These are phyloP conservation scores for Ogataea zsoltii DNA, from an alignment of 805 yeast species.

Conservation along the genomic window DNA sequence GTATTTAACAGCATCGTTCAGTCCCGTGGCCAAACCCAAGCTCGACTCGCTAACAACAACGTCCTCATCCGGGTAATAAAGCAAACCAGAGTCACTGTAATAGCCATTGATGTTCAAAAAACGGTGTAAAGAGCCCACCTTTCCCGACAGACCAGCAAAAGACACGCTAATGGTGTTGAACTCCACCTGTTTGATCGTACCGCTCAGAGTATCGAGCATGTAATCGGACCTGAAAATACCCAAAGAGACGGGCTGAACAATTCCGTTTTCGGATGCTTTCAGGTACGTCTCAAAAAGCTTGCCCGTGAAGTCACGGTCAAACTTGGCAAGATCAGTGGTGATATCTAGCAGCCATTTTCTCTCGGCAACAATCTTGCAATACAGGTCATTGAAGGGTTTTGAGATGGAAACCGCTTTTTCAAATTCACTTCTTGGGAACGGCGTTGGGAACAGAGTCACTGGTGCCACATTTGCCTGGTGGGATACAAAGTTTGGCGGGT, in stretches of 20 bases:
- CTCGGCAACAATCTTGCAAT: constrained; percentile 63
- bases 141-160: constrained; percentile 85
- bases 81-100: constrained; percentile 44
- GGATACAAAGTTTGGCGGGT: constrained; percentile 55
- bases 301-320: constrained; percentile 81
- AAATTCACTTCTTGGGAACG: constrained; percentile 71
- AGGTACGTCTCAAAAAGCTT: constrained; percentile 63
- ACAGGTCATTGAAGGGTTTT: constrained; percentile 66
- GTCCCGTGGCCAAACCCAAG: constrained; percentile 60
- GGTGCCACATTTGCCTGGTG: constrained; percentile 71
- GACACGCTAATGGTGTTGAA: constrained; percentile 96
- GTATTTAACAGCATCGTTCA: constrained; percentile 62
- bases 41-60: constrained; percentile 69
- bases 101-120: constrained; percentile 60
- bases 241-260: constrained; percentile 65
- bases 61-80: constrained; percentile 46
- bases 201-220: constrained; percentile 57
- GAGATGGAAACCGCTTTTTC: constrained; percentile 68
- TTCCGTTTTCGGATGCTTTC: constrained; percentile 47
- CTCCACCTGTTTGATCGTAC: constrained; percentile 85
- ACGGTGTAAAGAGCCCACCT: constrained; percentile 74
- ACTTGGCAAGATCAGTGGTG: constrained; percentile 52
- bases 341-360: constrained; percentile 63
- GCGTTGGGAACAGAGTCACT: constrained; percentile 87
- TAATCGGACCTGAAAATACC: constrained; percentile 93